A percentile compares a stretch with the other conserved stretches of the same genome.
Conservation (phyloP, 345 rosid genomes). For the Turritis glabra region DNA sequence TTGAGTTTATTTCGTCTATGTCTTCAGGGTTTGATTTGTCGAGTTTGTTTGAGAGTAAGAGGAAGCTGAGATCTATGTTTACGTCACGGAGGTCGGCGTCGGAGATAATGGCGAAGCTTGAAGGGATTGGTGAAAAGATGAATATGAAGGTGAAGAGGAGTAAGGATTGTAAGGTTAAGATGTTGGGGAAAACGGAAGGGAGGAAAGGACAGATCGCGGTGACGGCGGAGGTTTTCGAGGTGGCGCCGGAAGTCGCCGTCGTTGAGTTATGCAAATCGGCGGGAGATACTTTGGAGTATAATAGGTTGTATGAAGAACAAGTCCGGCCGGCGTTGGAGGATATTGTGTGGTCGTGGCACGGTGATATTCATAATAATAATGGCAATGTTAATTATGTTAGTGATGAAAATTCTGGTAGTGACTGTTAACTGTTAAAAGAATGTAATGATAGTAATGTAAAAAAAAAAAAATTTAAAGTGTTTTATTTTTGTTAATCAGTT, state of each 20-base stretch:
- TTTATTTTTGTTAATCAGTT: conserved; percentile 1
- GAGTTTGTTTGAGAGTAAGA: conserved; percentile 59
- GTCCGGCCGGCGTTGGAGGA: conserved; percentile 68
- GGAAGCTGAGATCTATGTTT: conserved; percentile 54
- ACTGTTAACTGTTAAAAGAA: conserved; percentile 2
- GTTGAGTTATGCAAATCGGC: conserved; percentile 69
- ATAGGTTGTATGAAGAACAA: conserved; percentile 56
- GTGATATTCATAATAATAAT: conserved; percentile 44
- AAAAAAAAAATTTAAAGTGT: no score
- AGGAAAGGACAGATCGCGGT: conserved; percentile 58
- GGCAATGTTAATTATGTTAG: not conserved
- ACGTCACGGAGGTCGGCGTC: conserved; percentile 58
- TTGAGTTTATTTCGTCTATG: conserved; percentile 72
- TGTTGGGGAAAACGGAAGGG: conserved; percentile 54
- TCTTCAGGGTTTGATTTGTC: conserved; percentile 82
- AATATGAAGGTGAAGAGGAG: conserved; percentile 51
- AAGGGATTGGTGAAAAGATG: conserved; percentile 51
- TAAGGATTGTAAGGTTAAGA: conserved; percentile 53
- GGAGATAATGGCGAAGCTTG: conserved; percentile 53
- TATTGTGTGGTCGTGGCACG: conserved; percentile 92
- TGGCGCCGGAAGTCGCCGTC: conserved; percentile 64
- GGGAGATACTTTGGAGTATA: conserved; percentile 67
- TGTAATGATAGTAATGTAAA: conserved; percentile 12
- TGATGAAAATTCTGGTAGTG: conserved; percentile 25
- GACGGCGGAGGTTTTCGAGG: conserved; percentile 67